Conservation (phyloP, 1,139 yeast genomes). For the Magnusiomyces suaveolens region DNA sequence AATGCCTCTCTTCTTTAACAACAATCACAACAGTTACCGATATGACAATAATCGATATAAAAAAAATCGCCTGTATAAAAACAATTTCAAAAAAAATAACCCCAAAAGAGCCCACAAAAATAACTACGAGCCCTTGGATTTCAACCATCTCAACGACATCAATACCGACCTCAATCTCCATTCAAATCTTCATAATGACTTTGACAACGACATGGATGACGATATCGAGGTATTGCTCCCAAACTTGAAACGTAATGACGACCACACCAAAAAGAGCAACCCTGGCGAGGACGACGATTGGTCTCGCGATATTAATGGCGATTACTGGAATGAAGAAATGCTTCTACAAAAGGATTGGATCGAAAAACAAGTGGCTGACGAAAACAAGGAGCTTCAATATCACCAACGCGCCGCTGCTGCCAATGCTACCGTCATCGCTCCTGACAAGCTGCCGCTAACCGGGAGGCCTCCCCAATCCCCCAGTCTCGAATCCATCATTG, state of each 20-base stretch:
- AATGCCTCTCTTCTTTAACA: not conserved
- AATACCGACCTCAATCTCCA: not conserved
- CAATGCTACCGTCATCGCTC: not conserved
- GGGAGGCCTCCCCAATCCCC: slow-evolving; percentile 1
- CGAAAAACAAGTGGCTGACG: not conserved
- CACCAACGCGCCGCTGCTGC: not conserved
- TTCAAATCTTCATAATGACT: not conserved
- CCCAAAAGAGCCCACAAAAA: not conserved
- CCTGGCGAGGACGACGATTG: not conserved
- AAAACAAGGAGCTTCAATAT: not conserved
- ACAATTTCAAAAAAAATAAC: not conserved
- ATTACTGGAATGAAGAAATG: not conserved
- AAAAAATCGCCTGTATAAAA: not conserved
- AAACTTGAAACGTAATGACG: not conserved
- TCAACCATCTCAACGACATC: not conserved
- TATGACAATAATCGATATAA: not conserved
- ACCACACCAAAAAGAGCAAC: not conserved
- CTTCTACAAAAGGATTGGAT: not conserved
- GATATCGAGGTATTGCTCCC: not conserved
- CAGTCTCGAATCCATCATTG: not conserved
- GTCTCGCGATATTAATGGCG: not conserved
- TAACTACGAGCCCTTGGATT: not conserved
- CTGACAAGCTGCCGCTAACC: not conserved
- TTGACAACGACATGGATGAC: not conserved
- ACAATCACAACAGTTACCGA: not conserved